Percentiles rank a stretch among this genome's conserved stretches.
Conservation (phyloP, 306 rosid genomes). For the Castanea crenata region DNA sequence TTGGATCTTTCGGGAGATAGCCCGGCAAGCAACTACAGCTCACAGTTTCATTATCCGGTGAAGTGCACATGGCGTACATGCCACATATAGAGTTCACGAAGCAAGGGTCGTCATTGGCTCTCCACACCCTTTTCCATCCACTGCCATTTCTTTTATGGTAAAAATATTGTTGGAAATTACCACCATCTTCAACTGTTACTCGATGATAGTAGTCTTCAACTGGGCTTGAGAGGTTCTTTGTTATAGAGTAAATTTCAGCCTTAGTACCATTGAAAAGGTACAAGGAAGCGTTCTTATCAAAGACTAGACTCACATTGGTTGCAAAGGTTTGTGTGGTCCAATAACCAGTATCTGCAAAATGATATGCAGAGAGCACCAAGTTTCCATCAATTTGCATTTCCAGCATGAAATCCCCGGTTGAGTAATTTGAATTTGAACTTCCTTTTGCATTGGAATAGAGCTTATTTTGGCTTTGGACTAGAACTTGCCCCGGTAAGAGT, state of each 20-base stretch:
- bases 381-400: slow-evolving; percentile 20
- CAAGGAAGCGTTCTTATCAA: neutral
- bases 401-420: slow-evolving; percentile 12
- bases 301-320: slow-evolving; percentile 4
- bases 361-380: neutral
- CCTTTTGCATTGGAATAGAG: slow-evolving; percentile 26
- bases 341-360: slow-evolving; percentile 22
- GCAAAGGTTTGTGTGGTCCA: neutral
- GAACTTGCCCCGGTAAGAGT: slow-evolving; percentile 20
- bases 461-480: neutral
- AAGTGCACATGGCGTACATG: slow-evolving; percentile 26
- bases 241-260: neutral
- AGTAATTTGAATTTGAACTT: slow-evolving; percentile 18
- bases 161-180: slow-evolving; percentile 29
- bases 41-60: slow-evolving; percentile 27
- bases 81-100: slow-evolving; percentile 27
- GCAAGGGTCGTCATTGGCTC: slow-evolving; percentile 29
- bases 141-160: slow-evolving; percentile 29
- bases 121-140: slow-evolving; percentile 33
- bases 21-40: slow-evolving; percentile 28
- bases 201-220: slow-evolving; percentile 24
- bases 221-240: slow-evolving; percentile 12
- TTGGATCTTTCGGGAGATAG: slow-evolving; percentile 11
- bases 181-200: slow-evolving; percentile 30
- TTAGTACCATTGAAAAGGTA: neutral